phyloP scores from a whole-genome alignment of 768 basidiomycete species.

The Boletus sp. region DNA sequence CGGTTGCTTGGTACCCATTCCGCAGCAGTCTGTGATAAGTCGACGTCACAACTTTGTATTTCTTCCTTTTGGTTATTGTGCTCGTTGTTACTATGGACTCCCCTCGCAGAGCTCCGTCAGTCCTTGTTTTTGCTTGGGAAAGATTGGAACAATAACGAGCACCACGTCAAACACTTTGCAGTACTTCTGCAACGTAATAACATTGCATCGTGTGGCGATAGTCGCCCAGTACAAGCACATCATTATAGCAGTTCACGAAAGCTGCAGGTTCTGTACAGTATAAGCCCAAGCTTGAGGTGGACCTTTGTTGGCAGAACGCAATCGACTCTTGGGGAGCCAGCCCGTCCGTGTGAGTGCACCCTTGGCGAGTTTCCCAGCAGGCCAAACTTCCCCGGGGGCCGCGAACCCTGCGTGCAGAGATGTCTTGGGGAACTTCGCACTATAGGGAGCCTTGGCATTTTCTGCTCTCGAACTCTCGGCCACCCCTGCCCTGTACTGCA shows the following conservation, averaged over 20 bases:
- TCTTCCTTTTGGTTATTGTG: conserved; percentile 13
- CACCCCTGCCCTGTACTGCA: conserved; percentile 40
- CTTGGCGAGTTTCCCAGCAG: conserved; percentile 52
- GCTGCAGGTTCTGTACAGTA: conserved; percentile 18
- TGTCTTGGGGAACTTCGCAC: conserved; percentile 23
- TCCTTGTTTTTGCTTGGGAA: conserved; percentile 6
- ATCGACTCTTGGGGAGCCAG: conserved; percentile 23
- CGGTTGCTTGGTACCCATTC: conserved; percentile 18
- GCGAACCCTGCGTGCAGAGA: conserved; percentile 49
- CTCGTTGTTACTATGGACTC: conserved; percentile 9
- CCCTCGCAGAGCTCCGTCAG: not conserved
- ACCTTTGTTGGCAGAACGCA: conserved; percentile 6
- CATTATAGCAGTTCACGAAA: conserved; percentile 13
- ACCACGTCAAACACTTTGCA: not conserved
- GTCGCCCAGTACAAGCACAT: not conserved
- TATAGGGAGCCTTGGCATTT: conserved; percentile 19
- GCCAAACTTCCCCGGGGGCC: conserved; percentile 53
- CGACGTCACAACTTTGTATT: conserved; percentile 10
- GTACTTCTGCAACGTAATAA: conserved; percentile 8
- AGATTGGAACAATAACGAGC: conserved; percentile 10
- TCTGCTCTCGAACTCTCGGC: conserved; percentile 33
- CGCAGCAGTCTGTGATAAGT: conserved; percentile 10
- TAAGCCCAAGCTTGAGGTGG: conserved; percentile 17
- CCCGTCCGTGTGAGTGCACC: conserved; percentile 44
- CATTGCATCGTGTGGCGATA: not conserved